Conservation (phyloP, 169 alveolate species). For the Neospora caninum region DNA sequence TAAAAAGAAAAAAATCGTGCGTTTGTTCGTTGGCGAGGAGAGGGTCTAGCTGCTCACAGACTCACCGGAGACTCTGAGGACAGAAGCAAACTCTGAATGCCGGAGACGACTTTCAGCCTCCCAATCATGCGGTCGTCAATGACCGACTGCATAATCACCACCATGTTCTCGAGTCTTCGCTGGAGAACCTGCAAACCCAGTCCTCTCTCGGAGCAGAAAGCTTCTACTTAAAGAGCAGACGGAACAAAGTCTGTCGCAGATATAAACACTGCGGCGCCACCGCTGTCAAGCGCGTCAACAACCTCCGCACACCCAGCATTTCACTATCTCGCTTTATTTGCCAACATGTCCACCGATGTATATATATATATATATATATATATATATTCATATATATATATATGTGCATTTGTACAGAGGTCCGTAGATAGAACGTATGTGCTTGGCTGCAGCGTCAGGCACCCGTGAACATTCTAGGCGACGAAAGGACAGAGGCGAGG, state of each 20-base stretch:
- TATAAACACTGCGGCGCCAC: neutral
- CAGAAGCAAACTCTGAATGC: conserved; percentile 27
- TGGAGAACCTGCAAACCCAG: conserved; percentile 33
- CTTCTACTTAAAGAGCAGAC: neutral
- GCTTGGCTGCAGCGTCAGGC: too few species aligned
- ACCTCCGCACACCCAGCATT: too few species aligned
- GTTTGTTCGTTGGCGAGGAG: too few species aligned
- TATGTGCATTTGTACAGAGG: neutral
- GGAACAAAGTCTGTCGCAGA: neutral
- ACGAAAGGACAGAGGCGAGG: too few species aligned
- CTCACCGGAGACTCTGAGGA: conserved; percentile 50
- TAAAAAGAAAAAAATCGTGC: too few species aligned
- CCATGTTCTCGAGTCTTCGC: conserved; percentile 50
- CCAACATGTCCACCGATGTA: neutral
- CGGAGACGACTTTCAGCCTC: conserved; percentile 30
- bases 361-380: too few species aligned
- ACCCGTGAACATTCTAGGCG: too few species aligned
- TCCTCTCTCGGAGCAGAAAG: neutral
- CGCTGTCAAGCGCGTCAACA: too few species aligned
- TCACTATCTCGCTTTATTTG: too few species aligned
- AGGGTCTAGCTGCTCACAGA: too few species aligned
- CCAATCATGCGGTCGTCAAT: conserved; percentile 41
- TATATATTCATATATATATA: too few species aligned
- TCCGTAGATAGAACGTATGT: neutral
- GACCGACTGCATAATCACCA: conserved; percentile 40